Evolutionary conservation across 2,329 filamentous ascomycete genomes (phyloP), one percentile per base, ranked within the genome.

Genomic region (Pseudopithomyces chartarum): DNA sequence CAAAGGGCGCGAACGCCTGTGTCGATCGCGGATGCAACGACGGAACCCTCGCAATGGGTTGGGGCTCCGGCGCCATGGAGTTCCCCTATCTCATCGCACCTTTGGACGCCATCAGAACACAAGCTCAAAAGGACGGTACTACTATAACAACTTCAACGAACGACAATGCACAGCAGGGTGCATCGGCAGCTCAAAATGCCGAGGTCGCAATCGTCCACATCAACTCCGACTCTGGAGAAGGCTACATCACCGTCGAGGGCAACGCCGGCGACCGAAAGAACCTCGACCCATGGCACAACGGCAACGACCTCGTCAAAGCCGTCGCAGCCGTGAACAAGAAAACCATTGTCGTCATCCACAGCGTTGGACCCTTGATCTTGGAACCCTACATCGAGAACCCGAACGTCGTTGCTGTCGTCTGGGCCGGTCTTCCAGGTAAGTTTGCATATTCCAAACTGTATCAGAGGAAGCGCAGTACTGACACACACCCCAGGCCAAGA

Each of bases 1-100:
- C 84, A 0, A 82, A 81, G 20, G 94, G 94, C 1, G 87, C 90
- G 23, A 97, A 97, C 67, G 87, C 89, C 26, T 97, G 92, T 48
- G 57, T 69, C 10, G 90, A 96, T 75, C 85, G 90, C 29, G 86
- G 74, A 67, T 88, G 81, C 71, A 80, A 77, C 72, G 82, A 84
- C 40, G 85, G 85, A 13, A 87, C 85, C 2, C 78, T 90, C 3
- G 87, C 86, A 15, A 89, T 89, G 85, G 87, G 86, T 40, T 88
- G 87, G 84, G 87, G 87, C 0, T 85, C 82, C 22, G 86, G 87
- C 7, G 80, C 83, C 3, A 82, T 81, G 3, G 68, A 76, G 33
- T 73, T 74, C 54, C 73, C 74, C 60, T 79, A 81, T 57, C 74
- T 83, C 23, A 63, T 82, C 48, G 75, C 70, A 2, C 79, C 79